Evolutionary conservation across 257 asterid genomes (phyloP).

Genomic region (Henckelia pumila): DNA sequence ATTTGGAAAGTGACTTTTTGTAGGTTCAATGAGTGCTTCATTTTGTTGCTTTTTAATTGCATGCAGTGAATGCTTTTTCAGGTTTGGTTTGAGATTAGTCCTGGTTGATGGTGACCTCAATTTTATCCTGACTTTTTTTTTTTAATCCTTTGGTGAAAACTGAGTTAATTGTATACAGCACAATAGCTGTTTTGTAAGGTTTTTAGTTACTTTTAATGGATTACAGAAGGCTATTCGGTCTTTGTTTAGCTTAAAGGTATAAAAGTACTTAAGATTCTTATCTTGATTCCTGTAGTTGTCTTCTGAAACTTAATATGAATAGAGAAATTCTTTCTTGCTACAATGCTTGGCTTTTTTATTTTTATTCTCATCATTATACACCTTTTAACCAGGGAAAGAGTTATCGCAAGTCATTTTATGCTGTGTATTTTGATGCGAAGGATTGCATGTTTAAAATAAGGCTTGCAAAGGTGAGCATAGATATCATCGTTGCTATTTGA

Average conservation of each 20-base stretch:
- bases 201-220: constrained; percentile 20
- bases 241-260: constrained; percentile 12
- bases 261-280: constrained; percentile 11
- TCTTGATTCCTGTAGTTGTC: constrained; percentile 3
- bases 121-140: constrained; percentile 1
- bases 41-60: constrained; percentile 24
- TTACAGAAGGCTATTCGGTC: constrained; percentile 24
- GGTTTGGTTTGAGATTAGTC: constrained; percentile 20
- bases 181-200: constrained; percentile 16
- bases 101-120: constrained; percentile 30
- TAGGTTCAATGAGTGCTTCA: constrained; percentile 14
- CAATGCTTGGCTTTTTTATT: not conserved
- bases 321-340: not conserved
- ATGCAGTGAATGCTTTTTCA: constrained; percentile 28
- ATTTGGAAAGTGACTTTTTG: constrained; percentile 15
- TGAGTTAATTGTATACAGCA: constrained; percentile 18
- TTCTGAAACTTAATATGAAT: not conserved
- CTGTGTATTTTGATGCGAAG: constrained; percentile 16
- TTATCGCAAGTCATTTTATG: not conserved
- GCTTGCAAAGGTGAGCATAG: not conserved
- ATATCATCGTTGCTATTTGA: constrained; percentile 4
- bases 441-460: not conserved
- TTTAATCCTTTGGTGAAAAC: constrained; percentile 22
- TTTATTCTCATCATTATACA: not conserved
- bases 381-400: not conserved